Evolutionary conservation across 164 flowering plant species (phyloP), one percentile per base, ranked within the genome.

Genomic region (Vitis cinerea): DNA sequence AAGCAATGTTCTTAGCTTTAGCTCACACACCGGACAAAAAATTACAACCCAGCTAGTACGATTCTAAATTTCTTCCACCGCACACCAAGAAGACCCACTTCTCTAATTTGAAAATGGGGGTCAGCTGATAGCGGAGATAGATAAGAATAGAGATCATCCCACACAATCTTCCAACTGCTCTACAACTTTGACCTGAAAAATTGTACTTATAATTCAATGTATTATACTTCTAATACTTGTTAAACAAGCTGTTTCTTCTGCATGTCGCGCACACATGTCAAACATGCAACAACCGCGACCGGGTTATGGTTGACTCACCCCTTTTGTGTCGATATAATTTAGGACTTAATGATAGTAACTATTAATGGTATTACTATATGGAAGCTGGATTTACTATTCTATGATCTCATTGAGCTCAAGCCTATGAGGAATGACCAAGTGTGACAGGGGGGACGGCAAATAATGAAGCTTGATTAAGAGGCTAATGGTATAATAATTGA

Each of bases 401-500:
- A 37, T 37, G 44, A 37, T 37, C 5, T 37, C 44, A 37, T 37
- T 6, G 6, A 37, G 44, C 44, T 37, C 44, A 6, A 37, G 44
- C 44, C 44, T 3, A 37, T 37, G 44, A 37, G 8, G 44, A 6
- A 37, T 37, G 44, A 6, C 4, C 44, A 37, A 37, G 44, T 37
- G 44, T 37, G 44, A 37, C 44, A 2, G 7, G 44, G 44, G 44
- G 80, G 83, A 59, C 80, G 80, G 84, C 72, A 56, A 59, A 64
- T 65, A 66, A 27, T 16, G 63, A 70, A 31, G 31, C 37, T 60
- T 61, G 59, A 54, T 62, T 61, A 44, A 56, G 47, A 54, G 30
- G 19, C 37, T 74, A 51, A 29, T 67, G 31, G 27, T 14, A 44
- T 63, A 2, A 66, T 75, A 2, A 66, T 75, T 66, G 27, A 65